Conservation (phyloP, 345 rosid genomes). For the Mercurialis annua region DNA sequence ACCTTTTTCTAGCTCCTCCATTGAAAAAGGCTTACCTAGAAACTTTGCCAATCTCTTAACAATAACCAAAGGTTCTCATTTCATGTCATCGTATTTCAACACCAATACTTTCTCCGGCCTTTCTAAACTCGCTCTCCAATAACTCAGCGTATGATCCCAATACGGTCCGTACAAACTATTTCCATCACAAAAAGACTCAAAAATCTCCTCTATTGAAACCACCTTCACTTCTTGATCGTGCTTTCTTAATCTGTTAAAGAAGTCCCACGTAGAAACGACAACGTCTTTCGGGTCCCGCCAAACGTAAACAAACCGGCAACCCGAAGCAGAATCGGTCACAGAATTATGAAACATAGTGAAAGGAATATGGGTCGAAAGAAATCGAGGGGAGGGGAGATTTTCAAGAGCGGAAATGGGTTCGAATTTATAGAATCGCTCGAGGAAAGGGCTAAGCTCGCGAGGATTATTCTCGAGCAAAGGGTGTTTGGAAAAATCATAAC, state of each 20-base stretch:
- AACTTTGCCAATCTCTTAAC: neutral
- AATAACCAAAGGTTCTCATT: too few relatives aligned
- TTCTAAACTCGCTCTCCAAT: too few relatives aligned
- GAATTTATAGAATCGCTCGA: too few relatives aligned
- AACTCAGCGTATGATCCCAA: too few relatives aligned
- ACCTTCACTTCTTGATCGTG: neutral
- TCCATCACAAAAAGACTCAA: neutral
- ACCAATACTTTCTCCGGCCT: too few relatives aligned
- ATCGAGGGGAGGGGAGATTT: too few relatives aligned
- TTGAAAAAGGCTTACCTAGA: neutral
- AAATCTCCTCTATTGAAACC: neutral
- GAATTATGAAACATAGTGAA: neutral
- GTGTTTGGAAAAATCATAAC: too few relatives aligned
- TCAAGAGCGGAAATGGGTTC: too few relatives aligned
- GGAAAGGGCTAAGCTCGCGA: too few relatives aligned
- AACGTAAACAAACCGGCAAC: neutral
- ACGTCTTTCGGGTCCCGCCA: neutral
- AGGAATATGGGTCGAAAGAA: constrained; percentile 2
- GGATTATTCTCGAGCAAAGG: too few relatives aligned
- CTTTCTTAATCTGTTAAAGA: neutral
- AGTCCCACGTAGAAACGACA: neutral
- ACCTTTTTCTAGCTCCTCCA: neutral
- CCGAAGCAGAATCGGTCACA: neutral
- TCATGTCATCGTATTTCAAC: too few relatives aligned
- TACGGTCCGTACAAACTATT: neutral